Conservation (phyloP, 2,329 filamentous ascomycete genomes). For the Chrysosporium queenslandicum region DNA sequence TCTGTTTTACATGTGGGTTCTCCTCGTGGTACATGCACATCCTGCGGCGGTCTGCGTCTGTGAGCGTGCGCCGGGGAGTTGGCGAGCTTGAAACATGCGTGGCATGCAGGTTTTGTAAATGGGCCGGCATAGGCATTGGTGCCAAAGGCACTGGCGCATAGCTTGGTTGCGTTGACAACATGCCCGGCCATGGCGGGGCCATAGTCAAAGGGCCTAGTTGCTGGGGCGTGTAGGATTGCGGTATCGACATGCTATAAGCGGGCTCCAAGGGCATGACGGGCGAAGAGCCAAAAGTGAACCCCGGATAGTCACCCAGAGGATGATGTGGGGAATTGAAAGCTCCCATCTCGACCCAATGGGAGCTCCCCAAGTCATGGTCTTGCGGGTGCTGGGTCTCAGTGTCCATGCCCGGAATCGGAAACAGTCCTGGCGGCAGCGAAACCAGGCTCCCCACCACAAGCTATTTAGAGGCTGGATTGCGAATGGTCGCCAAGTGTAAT, state of each 20-base stretch:
- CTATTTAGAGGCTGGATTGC: no score
- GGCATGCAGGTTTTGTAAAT: constrained; percentile 42
- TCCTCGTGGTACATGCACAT: constrained; percentile 95
- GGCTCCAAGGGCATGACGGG: constrained; percentile 52
- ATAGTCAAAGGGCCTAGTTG: constrained; percentile 63
- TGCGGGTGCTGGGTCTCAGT: constrained; percentile 37
- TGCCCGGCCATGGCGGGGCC: constrained; percentile 68
- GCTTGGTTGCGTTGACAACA: constrained; percentile 61
- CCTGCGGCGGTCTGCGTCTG: constrained; percentile 74
- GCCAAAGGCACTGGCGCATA: constrained; percentile 53
- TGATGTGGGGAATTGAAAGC: constrained; percentile 53
- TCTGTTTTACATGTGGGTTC: constrained; percentile 83
- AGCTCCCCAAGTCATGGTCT: constrained; percentile 36
- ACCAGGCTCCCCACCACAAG: not conserved
- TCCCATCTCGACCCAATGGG: constrained; percentile 39
- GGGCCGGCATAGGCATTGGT: constrained; percentile 41
- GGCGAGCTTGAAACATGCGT: constrained; percentile 30
- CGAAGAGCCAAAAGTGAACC: constrained; percentile 53
- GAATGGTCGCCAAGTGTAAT: not conserved
- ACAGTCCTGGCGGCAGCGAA: not conserved
- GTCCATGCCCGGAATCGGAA: constrained; percentile 29
- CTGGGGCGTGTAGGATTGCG: constrained; percentile 45
- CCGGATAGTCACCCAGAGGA: constrained; percentile 58
- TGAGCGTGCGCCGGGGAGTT: constrained; percentile 75
- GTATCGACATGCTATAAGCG: constrained; percentile 46